Evolutionary conservation across 2,329 filamentous ascomycete species (phyloP).

Genomic region (Venturia pyrina): DNA sequence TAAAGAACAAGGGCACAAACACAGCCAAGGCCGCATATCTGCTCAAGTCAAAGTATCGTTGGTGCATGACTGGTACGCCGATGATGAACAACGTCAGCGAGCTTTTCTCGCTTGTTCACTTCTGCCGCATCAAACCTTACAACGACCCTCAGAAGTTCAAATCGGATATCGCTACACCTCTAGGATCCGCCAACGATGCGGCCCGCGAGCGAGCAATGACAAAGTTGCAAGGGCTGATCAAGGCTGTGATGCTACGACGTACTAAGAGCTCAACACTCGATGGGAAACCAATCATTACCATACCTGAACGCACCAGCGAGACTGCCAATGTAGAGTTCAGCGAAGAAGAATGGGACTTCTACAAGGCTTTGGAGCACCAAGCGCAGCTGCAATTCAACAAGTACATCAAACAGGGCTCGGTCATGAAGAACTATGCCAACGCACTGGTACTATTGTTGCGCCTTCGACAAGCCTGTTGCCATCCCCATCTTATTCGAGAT

Average conservation of each 20-base stretch:
- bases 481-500: slow-evolving; percentile 61
- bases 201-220: slow-evolving; percentile 47
- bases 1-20: slow-evolving; percentile 63
- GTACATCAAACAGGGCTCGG: slow-evolving; percentile 57
- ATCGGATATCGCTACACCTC: slow-evolving; percentile 42
- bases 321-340: slow-evolving; percentile 55
- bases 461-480: slow-evolving; percentile 72
- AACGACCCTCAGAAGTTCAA: slow-evolving; percentile 54
- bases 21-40: slow-evolving; percentile 49
- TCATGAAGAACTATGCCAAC: slow-evolving; percentile 66
- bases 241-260: slow-evolving; percentile 70
- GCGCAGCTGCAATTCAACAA: slow-evolving; percentile 66
- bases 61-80: slow-evolving; percentile 71
- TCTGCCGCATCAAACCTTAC: slow-evolving; percentile 69
- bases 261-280: slow-evolving; percentile 73
- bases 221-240: slow-evolving; percentile 64
- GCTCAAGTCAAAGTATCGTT: slow-evolving; percentile 52
- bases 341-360: slow-evolving; percentile 55
- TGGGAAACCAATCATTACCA: slow-evolving; percentile 61
- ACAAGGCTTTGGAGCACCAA: slow-evolving; percentile 54
- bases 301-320: slow-evolving; percentile 56
- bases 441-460: slow-evolving; percentile 71
- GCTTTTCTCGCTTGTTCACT: slow-evolving; percentile 66
- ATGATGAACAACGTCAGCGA: slow-evolving; percentile 84
- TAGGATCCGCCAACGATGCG: slow-evolving; percentile 30